These are phyloP conservation scores for Solanum pennellii DNA, from an alignment of 257 asterid species.

Conservation along the genomic window DNA sequence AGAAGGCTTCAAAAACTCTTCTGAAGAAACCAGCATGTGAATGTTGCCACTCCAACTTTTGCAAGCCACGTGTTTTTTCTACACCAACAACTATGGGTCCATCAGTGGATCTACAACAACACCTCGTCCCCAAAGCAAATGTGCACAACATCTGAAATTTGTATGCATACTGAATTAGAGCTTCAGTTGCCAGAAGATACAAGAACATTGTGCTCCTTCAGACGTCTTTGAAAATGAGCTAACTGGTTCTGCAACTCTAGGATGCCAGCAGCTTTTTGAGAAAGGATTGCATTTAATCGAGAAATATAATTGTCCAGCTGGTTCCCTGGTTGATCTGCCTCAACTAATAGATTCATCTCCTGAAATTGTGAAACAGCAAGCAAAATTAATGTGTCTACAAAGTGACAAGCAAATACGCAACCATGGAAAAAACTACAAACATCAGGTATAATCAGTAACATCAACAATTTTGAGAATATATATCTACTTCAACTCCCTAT, in stretches of 20 bases:
- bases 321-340: constrained; percentile 94
- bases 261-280: constrained; percentile 87
- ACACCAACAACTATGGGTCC: neutral
- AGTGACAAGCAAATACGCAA: neutral
- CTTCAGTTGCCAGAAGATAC: constrained; percentile 59
- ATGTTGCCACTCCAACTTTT: neutral
- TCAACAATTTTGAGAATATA: neutral
- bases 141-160: neutral
- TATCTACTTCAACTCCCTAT: neutral
- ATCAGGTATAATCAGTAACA: neutral
- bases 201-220: constrained; percentile 83
- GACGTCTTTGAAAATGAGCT: constrained; percentile 72
- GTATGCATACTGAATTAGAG: neutral
- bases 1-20: neutral
- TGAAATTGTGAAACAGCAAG: constrained; percentile 8
- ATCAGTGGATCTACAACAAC: neutral
- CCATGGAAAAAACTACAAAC: neutral
- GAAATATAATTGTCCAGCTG: constrained; percentile 69
- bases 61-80: neutral
- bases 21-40: neutral
- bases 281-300: constrained; percentile 69
- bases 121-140: neutral
- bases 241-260: constrained; percentile 70
- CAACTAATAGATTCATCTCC: constrained; percentile 96
- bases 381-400: neutral